Evolutionary conservation across 2,329 filamentous ascomycete genomes (phyloP), one percentile per base, ranked within the genome.

Genomic region (Botrytis hyacinthi): DNA sequence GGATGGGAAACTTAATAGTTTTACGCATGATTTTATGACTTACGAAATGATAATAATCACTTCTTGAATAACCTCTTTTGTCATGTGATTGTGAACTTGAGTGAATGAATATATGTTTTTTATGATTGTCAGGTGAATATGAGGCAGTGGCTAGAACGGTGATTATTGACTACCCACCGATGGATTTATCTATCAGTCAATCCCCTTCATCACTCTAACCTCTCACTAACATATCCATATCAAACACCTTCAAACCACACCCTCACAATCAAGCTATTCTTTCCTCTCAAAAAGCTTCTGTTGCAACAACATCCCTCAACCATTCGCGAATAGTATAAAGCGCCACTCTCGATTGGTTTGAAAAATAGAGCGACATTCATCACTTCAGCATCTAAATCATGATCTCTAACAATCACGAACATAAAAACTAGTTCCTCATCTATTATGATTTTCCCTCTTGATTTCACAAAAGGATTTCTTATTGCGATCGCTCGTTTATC

Each of bases 31-130:
- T 22, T 32, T 66, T 44, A 69, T 32, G 66, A 57, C 1, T 69
- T 69, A 69, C 37, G 51, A 69, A 69, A 69, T 69, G 48, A 69
- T 69, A 69, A 57, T 32, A 69, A 42, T 69, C 35, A 42, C 48
- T 69, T 57, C 35, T 22, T 16, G 4, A 29, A 32, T 26, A 26
- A 9, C 3, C 57, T 20, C 6, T 12, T 8, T 14, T 7, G 1
- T 51, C 7, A 26, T 57, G 48, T 57, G 48, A 32, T 42, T 32
- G 6, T 68, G 51, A 57, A 7, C 14, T 18, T 9, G 51, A 57
- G 5, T 57, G 51, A 29, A 51, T 14, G 4, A 14, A 51, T 3
- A 26, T 26, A 9, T 26, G 22, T n/a, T n/a, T 46, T n/a, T 51
- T 6, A 54, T 14, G 26, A 54, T 18, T 54, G 14, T 4, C 9